Evolutionary conservation across 2,329 filamentous ascomycete species (phyloP), one percentile per base, ranked within the genome.

Genomic region (Tolypocladium inflatum): DNA sequence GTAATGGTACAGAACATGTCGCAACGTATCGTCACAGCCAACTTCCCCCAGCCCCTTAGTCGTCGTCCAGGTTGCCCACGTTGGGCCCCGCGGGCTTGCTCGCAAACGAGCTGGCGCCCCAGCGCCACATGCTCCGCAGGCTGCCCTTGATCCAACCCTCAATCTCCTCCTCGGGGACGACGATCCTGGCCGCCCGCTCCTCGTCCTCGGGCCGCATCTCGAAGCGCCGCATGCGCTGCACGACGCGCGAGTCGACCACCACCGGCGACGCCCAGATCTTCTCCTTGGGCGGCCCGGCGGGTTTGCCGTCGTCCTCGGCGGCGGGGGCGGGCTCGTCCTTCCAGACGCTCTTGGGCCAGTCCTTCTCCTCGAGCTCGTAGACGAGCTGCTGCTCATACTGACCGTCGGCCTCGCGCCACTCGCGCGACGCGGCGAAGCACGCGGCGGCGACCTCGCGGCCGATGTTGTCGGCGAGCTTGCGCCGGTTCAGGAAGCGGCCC

Each of bases 371-470:
- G 41, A 84, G 74, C 42, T 78, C 76, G 33, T 96, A 81, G 15
- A 84, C 75, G 4, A 73, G 76, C 68, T 88, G 67, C 64, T 75
- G 73, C 67, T 75, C 73, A 61, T 64, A 69, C 57, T 69, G 66
- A 42, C 70, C 70, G 37, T 73, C 69, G n/a, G 68, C 69, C 41
- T 78, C 72, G 54, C 71, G 74, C 73, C 74, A 84, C 60, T 81
- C 79, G 55, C 81, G 77, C 55, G 78, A 71, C 7, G 77, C 74
- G 57, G 79, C 84, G 42, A 97, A 83, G 59, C 95, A 93, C 41
- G 89, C 86, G 41, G 91, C 88, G 0, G 93, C 93, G 21, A 95
- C 91, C 63, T 97, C 86, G 48, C 90, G 87, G 55, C 94, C 94
- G 60, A 97, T 86, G 52, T 87, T 81, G 68, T 99, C 93, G 62